Evolutionary conservation across 2,329 filamentous ascomycete species (phyloP).

Genomic region (Alternaria metachromatica): DNA sequence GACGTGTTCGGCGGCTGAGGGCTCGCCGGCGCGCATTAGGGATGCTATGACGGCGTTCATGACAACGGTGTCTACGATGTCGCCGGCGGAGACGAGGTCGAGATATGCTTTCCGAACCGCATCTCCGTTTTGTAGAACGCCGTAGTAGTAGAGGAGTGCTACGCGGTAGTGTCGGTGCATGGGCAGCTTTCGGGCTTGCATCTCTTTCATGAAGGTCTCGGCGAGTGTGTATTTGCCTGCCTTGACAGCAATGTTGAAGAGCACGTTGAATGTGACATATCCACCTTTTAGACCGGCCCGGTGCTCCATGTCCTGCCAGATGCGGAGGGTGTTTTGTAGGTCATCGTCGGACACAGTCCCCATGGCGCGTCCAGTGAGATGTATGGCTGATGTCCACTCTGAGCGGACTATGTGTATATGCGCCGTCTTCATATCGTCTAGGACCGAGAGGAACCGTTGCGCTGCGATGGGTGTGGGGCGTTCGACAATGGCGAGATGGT

Average conservation of each 20-base stretch:
- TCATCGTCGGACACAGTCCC: constrained; percentile 64
- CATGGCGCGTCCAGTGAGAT: constrained; percentile 77
- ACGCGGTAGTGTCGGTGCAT: constrained; percentile 83
- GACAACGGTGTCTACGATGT: constrained; percentile 85
- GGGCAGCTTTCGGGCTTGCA: constrained; percentile 70
- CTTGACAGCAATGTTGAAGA: constrained; percentile 88
- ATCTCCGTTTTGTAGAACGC: constrained; percentile 74
- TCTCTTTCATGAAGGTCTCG: constrained; percentile 83
- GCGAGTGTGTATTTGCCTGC: constrained; percentile 83
- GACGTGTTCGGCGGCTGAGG: constrained; percentile 76
- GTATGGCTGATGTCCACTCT: constrained; percentile 86
- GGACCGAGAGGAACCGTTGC: constrained; percentile 80
- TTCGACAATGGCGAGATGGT: constrained; percentile 69
- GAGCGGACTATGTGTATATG: constrained; percentile 69
- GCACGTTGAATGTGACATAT: constrained; percentile 87
- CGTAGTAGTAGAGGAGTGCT: constrained; percentile 83
- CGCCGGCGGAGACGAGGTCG: constrained; percentile 81
- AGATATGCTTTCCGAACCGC: constrained; percentile 79
- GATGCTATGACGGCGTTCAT: constrained; percentile 87
- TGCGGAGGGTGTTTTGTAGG: constrained; percentile 71
- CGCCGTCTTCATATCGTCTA: constrained; percentile 82
- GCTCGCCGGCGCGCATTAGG: constrained; percentile 77
- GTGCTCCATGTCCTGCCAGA: constrained; percentile 92
- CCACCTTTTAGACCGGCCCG: constrained; percentile 69
- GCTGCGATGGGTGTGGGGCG: constrained; percentile 64